Evolutionary conservation across 192 early-diverging fungal species (phyloP), one percentile per base, ranked within the genome.

Genomic region (Entomortierella chlamydospora): DNA sequence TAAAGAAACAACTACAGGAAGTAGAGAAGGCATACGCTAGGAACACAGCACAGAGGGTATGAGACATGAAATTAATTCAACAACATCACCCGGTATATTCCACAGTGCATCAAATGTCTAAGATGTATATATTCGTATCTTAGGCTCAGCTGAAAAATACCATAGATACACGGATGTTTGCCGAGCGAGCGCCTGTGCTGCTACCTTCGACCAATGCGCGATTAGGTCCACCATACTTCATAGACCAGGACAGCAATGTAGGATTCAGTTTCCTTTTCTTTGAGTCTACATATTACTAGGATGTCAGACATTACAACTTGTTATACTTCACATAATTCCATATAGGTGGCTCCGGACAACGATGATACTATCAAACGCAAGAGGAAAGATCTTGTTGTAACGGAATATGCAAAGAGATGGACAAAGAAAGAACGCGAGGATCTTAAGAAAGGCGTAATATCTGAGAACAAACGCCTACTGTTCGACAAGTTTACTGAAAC

Each of bases 1-100:
- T 87, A 30, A 62, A 70, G 1, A 28, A 67, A 17, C 84, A 87
- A 58, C 67, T 89, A 54, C 62, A 73, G n/a, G 72, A 70, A 52
- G 78, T 89, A n/a, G 84, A 89, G 29, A 29, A 78, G 25, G 86
- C 86, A 29, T 81, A 80, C 52, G 47, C 43, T 31, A 81, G 84
- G 81, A 89, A 87, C 66, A 64, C 54, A 56, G 67, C 79, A 69
- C 69, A 83, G 28, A 69, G 82, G 64, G 82, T 77, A 74, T 54
- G 67, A 31, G 81, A 70, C 18, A 81, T 7, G 34, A 10, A 10
- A 7, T 37, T 37, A 10, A 37, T 37, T 4, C 34, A 37, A 37
- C 34, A 7, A 10, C 34, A 37, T 10, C 4, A 10, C 10, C 10
- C 34, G 10, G 4, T 37, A 10, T 37, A 7, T 37, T 37, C 4